These are phyloP conservation scores for Melaleuca quinquenervia DNA, from an alignment of 345 rosid species.

Conservation along the genomic window DNA sequence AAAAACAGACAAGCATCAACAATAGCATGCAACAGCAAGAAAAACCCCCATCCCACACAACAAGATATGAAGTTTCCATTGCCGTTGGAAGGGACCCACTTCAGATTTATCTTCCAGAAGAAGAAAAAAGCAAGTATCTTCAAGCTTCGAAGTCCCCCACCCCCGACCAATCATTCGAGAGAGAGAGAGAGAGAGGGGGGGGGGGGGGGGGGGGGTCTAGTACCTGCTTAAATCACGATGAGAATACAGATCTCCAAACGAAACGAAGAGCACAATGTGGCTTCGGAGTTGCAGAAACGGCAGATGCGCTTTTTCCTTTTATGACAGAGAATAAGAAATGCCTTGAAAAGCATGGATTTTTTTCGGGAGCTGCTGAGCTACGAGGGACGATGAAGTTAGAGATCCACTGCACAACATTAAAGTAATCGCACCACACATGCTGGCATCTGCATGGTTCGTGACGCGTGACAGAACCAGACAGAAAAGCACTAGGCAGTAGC, in stretches of 20 bases:
- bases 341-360: neutral
- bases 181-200: neutral
- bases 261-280: neutral
- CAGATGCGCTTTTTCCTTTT: neutral
- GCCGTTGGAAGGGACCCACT: conserved; percentile 4
- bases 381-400: conserved; percentile 1
- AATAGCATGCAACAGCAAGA: conserved; percentile 2
- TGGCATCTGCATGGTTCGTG: neutral
- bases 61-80: conserved; percentile 8
- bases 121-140: neutral
- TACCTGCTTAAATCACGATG: neutral
- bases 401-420: conserved; percentile 23
- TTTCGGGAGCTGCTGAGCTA: neutral
- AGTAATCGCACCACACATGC: neutral
- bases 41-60: neutral
- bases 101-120: neutral
- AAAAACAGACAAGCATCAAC: neutral
- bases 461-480: neutral
- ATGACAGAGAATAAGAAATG: neutral
- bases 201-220: neutral
- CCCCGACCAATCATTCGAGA: neutral
- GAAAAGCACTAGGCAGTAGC: neutral
- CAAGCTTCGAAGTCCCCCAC: neutral
- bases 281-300: neutral
- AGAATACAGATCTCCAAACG: neutral